phyloP scores from a whole-genome alignment of 176 grass and related monocot genomes.

The Pontederia paniculata region DNA sequence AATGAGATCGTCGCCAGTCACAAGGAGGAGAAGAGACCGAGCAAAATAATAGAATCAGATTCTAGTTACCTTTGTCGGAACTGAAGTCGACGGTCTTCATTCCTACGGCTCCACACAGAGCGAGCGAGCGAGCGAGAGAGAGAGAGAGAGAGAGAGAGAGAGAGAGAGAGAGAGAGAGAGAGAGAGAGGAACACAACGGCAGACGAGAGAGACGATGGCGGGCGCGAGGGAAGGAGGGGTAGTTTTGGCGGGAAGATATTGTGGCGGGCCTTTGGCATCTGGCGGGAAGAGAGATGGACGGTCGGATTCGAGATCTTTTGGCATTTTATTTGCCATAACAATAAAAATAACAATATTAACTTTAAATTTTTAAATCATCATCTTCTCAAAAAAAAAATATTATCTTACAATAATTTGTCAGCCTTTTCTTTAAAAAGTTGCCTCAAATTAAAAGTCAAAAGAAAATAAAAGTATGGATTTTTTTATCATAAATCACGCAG shows the following conservation, averaged over 20 bases:
- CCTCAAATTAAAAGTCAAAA: too few species aligned
- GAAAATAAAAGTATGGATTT: too few species aligned
- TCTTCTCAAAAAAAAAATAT: too few species aligned
- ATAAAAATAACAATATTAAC: too few species aligned
- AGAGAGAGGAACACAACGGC: too few species aligned
- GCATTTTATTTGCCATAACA: too few species aligned
- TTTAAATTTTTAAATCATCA: too few species aligned
- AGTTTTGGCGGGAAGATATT: constrained; percentile 3
- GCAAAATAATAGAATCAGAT: neutral
- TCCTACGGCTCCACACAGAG: neutral
- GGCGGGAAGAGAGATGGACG: neutral
- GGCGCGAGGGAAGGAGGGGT: neutral
- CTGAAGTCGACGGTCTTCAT: constrained; percentile 54
- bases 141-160: neutral
- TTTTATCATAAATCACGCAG: too few species aligned
- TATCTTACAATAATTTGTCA: too few species aligned
- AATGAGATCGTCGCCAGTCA: neutral
- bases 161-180: neutral
- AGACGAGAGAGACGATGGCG: neutral
- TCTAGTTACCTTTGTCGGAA: constrained; percentile 52
- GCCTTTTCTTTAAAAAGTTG: too few species aligned
- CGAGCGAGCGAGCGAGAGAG: too few species aligned
- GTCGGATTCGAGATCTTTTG: neutral
- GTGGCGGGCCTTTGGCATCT: too few species aligned
- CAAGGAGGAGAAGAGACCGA: neutral